Base-by-base conservation (phyloP, 352 stramenopile species). In the Globisporangium lucens region DNA sequence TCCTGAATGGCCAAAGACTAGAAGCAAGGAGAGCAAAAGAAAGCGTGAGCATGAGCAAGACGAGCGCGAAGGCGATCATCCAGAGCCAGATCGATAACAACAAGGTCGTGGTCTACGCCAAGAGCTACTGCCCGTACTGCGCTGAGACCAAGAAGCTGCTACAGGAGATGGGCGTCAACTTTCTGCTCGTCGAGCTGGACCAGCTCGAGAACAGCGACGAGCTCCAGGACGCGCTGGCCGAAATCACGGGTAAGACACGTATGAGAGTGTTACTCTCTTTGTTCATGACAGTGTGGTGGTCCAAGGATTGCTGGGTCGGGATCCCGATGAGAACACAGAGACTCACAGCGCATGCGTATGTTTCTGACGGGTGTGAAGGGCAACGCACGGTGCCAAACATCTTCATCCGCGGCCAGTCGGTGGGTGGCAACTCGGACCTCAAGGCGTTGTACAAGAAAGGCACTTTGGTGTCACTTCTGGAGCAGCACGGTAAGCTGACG, bases 361-460 rank as follows among this genome's bases (percentile, higher is more conserved):
- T 49, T 49, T 22, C 41, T 22, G 6, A n/a, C 20, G 41, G 4
- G 41, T 22, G 41, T 22, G 6, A 35, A 71, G 22, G 94, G 65
- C 95, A 98, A 75, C 82, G 82, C 68, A 99, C 95, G 30, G 97
- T 99, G 62, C 97, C 98, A 10, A 99, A 99, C 83, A 91, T 98
- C 12, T 99, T 99, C 78, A 90, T 99, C 59, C 89, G 90, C 51
- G 93, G 94, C 73, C 89, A 97, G 71, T 96, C 94, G 69, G 75
- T 99, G 56, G 97, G 97, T 59, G 97, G 97, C 69, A 98, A 98
- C 79, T 96, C 98, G 78, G 93, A 98, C 72, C 93, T 96, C 53
- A 88, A 98, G 67, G 79, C 75, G 51, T 86, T 98, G 55, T 82
- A 93, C 68, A 85, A 87, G 65, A 75, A 63, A 56, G 91, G 90